Evolutionary conservation across 176 grass and related monocot species (phyloP), one percentile per base, ranked within the genome.

Genomic region (Guadua angustifolia): DNA sequence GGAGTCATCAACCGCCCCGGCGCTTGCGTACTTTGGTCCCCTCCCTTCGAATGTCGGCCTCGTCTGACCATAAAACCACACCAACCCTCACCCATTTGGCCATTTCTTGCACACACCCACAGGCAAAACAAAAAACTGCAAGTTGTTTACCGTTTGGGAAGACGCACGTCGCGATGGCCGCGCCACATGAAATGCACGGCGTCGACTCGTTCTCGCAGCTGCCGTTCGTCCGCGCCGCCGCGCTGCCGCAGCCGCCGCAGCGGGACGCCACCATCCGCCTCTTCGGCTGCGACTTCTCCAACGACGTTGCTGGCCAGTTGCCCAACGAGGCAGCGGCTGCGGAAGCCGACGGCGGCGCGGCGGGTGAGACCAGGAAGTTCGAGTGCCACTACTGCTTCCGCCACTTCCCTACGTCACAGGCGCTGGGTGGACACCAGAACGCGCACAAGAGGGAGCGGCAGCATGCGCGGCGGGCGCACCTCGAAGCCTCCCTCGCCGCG

Each of bases 351-450:
- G 45, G 44, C 26, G 77, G 74, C 24, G 82, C 24, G 49, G 90
- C 47, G 49, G 29, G 38, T 21, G 69, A 46, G 43, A 78, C 52
- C 15, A 84, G 93, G 46, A 95, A 76, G 83, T 99, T 99, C 87
- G 93, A 94, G 88, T 99, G 96, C 79, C 96, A 95, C 84, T 99
- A 99, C 89, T 99, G 96, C 82, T 95, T 81, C 85, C 96, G 96
- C 81, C 90, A 95, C 85, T 99, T 99, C 86, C 93, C 96, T 50
- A 99, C 96, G 35, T 95, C 93, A 77, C 96, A 99, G 82, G 96
- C 93, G 21, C 90, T 99, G 39, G 96, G 96, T 5, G 96, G 96
- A 0, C 96, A 99, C 86, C 96, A 99, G 84, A 99, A 99, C 82
- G 96, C 96, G 72, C 96, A 99, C 91, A 99, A 99, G 91, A 91